Percentiles rank a stretch among this genome's conserved stretches.
Conservation (phyloP, 495 filamentous ascomycete genomes). For the Cercophora samala region DNA sequence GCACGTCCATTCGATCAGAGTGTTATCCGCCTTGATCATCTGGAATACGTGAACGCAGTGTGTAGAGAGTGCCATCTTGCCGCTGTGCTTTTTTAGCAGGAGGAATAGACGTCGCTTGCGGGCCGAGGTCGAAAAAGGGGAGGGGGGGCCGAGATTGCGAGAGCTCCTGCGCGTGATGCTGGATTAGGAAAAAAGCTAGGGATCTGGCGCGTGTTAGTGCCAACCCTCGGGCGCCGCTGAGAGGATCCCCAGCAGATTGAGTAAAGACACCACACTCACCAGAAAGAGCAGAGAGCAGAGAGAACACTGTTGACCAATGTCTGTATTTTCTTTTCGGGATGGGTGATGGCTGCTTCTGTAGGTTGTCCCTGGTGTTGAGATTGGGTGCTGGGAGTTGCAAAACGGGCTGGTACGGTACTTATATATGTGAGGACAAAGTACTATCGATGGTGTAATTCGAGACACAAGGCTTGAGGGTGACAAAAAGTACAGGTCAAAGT, state of each 20-base stretch:
- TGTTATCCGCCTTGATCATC: constrained; percentile 74
- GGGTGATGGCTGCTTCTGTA: neutral
- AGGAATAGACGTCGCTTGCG: constrained; percentile 5
- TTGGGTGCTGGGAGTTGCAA: neutral
- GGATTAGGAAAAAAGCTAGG: constrained; percentile 22
- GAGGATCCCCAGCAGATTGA: neutral
- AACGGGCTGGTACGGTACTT: neutral
- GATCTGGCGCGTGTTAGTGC: constrained; percentile 24
- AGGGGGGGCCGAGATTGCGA: constrained; percentile 9
- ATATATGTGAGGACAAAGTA: neutral
- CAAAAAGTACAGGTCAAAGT: neutral
- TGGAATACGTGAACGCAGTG: constrained; percentile 68
- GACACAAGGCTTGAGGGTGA: neutral
- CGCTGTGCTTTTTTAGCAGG: constrained; percentile 5
- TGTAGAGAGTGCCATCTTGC: constrained; percentile 58
- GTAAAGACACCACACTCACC: constrained; percentile 9
- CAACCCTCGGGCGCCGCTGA: constrained; percentile 4
- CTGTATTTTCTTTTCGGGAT: too few relatives aligned
- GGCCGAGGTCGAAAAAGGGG: constrained; percentile 13
- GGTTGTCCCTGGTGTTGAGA: neutral
- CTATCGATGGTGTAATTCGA: constrained; percentile 1
- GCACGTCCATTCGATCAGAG: constrained; percentile 73
- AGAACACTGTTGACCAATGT: neutral
- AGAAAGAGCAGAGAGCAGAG: constrained; percentile 2
- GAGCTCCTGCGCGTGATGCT: constrained; percentile 14